Base-by-base conservation (phyloP, 2,329 filamentous ascomycete genomes). In the Emmonsia crescens region DNA sequence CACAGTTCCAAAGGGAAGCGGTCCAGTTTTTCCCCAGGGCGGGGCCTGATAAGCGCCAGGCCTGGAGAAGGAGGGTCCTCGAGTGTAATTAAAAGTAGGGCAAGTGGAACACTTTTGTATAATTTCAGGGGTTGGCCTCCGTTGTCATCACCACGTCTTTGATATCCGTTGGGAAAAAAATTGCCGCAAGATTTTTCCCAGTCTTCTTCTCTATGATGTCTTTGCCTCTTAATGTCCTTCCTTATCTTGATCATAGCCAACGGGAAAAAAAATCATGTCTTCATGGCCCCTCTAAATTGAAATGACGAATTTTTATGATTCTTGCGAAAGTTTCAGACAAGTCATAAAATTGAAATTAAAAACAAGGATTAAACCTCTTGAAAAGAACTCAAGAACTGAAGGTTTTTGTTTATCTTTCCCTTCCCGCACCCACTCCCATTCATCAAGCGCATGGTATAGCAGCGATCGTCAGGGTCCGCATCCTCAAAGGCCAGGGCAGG, bases 1-100 rank as follows among this genome's bases (percentile, higher is more conserved):
- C 56, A 44, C 56, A 57, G 31, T 36, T 60, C n/a, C 59, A 60
- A 27, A 54, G 49, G 14, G 59, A 60, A 31, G 38, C 36, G 16
- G 48, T 52, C 27, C 48, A 55, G 36, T 31, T 60, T 44, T 29
- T 55, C 6, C 59, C 59, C 6, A 42, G 59, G 31, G 44, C 40
- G 29, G 56, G 40, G 19, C 40, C n/a, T 42, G 49, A 55, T 40
- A 60, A 55, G 24, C 48, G 49, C 16, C 59, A 60, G 49, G 27
- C 24, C 40, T 54, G 48, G 33, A 29, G 36, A 44, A 36, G 59
- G 21, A 42, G 59, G 24, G 46, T 60, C 31, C 38, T 60, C 31
- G 48, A 60, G 36, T 55, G 24, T 55, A 55, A 52, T 29, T 59
- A 59, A 59, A 10, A 24, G 40, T 21, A 14, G 14, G 19, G 6